Base-by-base conservation (phyloP, 345 rosid genomes). In the Ricinus communis region DNA sequence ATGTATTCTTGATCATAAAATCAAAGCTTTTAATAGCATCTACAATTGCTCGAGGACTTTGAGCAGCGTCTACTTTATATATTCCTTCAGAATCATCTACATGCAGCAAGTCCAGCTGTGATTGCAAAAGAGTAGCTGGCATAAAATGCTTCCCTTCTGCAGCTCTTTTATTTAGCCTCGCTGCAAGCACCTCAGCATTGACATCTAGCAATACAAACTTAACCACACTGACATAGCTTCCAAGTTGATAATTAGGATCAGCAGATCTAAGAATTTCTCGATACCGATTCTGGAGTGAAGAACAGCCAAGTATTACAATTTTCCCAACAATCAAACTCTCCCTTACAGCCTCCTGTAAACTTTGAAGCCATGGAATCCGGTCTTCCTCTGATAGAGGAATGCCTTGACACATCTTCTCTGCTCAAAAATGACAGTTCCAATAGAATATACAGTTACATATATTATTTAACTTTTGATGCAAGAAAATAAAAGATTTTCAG, bases 371-470 rank as follows among this genome's bases (percentile, higher is more conserved):
- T 2, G 99, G 99, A 28, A 87, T 78, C 64, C 97, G 74, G 49
- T 95, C 97, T 74, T 88, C 85, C 15, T 95, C 93, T 0, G 91
- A 68, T 50, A 90, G 85, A 43, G 96, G 82, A 72, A 92, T 84
- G n/a, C 93, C 96, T 66, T 76, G 80, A 16, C 45, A 45, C 96
- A 95, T 95, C 71, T 95, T 95, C 43, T 87, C 99, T 94, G 71
- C 22, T 2, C n/a, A 21, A 68, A 60, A 14, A 69, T 13, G 30
- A 24, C 4, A 36, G 51, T 21, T 38, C 54, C n/a, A n/a, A n/a
- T n/a, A n/a, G n/a, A n/a, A n/a, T n/a, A n/a, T n/a, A n/a, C n/a
- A n/a, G n/a, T n/a, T n/a, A n/a, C n/a, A n/a, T n/a, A n/a, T n/a
- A n/a, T n/a, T n/a, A n/a, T n/a, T n/a, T n/a, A n/a, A n/a, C n/a